A percentile compares a stretch with the other conserved stretches of the same genome.
These are phyloP conservation scores for Schrenkiella parvula DNA, from an alignment of 345 rosid genomes.

Conservation along the genomic window DNA sequence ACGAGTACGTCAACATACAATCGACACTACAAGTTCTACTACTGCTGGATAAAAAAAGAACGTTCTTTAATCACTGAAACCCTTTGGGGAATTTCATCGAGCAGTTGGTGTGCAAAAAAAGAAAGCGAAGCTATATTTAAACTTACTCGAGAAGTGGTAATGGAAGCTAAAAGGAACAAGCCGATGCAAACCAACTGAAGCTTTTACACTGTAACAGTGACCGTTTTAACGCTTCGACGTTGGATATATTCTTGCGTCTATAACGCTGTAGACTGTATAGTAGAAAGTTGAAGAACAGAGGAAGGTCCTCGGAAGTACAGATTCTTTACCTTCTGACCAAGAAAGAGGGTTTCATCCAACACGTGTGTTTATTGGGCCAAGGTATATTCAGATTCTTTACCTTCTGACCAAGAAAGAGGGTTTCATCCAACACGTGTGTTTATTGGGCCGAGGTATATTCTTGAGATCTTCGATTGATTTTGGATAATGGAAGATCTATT, in stretches of 20 bases:
- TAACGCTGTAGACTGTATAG: background rate
- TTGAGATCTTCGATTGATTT: background rate
- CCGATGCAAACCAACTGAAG: background rate
- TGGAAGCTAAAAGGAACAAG: background rate
- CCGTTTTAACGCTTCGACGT: background rate
- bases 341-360: background rate
- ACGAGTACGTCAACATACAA: background rate
- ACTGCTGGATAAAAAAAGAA: background rate
- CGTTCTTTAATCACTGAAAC: background rate
- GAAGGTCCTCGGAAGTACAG: background rate
- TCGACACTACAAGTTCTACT: background rate
- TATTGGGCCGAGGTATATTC: background rate
- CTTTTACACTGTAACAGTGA: background rate
- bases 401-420: background rate
- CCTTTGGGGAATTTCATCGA: conserved; percentile 32
- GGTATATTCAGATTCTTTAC: background rate
- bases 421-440: background rate
- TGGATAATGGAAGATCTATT: background rate
- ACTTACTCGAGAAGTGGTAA: background rate
- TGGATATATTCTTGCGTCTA: background rate
- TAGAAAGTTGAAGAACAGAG: background rate
- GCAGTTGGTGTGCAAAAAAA: conserved; percentile 16
- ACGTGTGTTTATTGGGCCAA: background rate
- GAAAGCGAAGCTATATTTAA: no score
- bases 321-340: background rate